Conservation (phyloP, 805 yeast species). For the Cyberlindnera suaveolens region DNA sequence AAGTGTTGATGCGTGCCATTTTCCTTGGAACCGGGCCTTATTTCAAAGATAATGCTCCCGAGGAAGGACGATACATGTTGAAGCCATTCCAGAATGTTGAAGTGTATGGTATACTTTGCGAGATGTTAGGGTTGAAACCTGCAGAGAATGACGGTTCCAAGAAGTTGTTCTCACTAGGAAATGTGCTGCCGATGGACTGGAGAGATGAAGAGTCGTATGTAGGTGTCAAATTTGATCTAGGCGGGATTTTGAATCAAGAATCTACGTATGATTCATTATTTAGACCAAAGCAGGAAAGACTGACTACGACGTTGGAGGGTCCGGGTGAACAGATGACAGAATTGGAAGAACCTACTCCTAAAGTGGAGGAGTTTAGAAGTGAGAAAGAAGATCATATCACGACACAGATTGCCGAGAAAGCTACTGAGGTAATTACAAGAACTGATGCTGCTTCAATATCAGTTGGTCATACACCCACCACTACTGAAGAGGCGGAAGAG, state of each 20-base stretch:
- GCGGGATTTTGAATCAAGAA: slow-evolving; percentile 32
- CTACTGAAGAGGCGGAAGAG: not conserved
- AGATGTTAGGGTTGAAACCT: slow-evolving; percentile 45
- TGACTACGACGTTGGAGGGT: slow-evolving; percentile 15
- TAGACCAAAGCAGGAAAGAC: slow-evolving; percentile 13
- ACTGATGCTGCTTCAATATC: slow-evolving; percentile 3
- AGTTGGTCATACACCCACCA: not conserved
- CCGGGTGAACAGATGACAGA: not conserved
- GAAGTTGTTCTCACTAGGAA: slow-evolving; percentile 21
- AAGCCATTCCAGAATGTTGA: slow-evolving; percentile 69
- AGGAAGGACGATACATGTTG: slow-evolving; percentile 24
- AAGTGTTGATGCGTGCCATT: slow-evolving; percentile 74
- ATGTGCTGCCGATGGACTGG: slow-evolving; percentile 39
- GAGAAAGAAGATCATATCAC: not conserved
- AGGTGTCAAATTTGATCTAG: slow-evolving; percentile 39
- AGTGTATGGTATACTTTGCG: slow-evolving; percentile 70
- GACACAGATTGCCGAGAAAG: not conserved
- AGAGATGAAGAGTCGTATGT: slow-evolving; percentile 43
- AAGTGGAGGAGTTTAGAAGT: not conserved
- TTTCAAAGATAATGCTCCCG: slow-evolving; percentile 32
- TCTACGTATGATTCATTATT: slow-evolving; percentile 47
- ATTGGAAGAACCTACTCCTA: not conserved
- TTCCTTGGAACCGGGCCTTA: slow-evolving; percentile 81
- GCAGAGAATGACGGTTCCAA: slow-evolving; percentile 54
- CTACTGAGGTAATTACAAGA: not conserved